These are phyloP conservation scores for Ogataea philodendri DNA, from an alignment of 805 yeast genomes.

Conservation along the genomic window DNA sequence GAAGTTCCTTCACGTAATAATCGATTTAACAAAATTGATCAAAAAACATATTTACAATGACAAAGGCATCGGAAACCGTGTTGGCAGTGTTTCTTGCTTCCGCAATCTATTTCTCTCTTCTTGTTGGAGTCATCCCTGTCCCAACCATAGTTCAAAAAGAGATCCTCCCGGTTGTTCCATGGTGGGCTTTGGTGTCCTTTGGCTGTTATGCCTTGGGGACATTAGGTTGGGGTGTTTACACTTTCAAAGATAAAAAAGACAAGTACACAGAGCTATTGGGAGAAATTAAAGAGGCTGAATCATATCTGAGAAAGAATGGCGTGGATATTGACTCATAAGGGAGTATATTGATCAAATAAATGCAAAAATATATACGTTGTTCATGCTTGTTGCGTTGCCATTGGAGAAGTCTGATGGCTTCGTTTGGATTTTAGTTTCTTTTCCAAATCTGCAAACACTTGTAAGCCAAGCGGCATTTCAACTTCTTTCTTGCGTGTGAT, in stretches of 20 bases:
- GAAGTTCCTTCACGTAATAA: too few relatives aligned
- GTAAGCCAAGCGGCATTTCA: conserved; percentile 70
- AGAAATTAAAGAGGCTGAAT: conserved; percentile 63
- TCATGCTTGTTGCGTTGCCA: neutral
- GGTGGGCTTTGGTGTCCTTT: conserved; percentile 66
- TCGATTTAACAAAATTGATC: too few relatives aligned
- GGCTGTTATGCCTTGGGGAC: conserved; percentile 69
- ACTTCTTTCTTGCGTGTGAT: conserved; percentile 18
- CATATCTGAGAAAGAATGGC: conserved; percentile 53
- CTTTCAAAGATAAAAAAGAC: conserved; percentile 69
- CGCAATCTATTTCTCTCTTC: conserved; percentile 53
- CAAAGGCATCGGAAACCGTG: conserved; percentile 63
- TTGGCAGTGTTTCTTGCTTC: conserved; percentile 44
- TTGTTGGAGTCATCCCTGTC: conserved; percentile 53
- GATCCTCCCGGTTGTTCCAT: conserved; percentile 64
- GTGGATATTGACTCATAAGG: conserved; percentile 41
- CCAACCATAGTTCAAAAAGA: conserved; percentile 46
- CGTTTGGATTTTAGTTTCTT: conserved; percentile 50
- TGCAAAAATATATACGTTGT: neutral
- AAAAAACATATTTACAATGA: conserved; percentile 40
- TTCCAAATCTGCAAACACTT: conserved; percentile 83
- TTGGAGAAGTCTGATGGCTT: neutral
- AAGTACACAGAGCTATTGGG: conserved; percentile 60
- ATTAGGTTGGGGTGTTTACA: conserved; percentile 64
- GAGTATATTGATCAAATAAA: conserved; percentile 1